phyloP scores from a whole-genome alignment of 2,329 filamentous ascomycete species.

The Talaromyces funiculosus region DNA sequence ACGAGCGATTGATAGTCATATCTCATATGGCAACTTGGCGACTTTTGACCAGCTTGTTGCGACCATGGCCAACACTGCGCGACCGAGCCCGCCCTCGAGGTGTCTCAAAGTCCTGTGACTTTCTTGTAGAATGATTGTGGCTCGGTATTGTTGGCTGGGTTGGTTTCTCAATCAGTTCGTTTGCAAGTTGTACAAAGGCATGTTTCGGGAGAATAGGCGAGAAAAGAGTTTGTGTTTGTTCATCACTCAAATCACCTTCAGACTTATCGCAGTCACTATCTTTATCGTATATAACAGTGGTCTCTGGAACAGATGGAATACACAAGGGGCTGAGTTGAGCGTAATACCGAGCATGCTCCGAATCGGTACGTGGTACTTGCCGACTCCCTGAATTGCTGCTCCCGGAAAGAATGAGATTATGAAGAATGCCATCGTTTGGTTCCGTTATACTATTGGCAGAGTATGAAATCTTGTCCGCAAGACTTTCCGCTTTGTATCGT shows the following conservation, averaged over 20 bases:
- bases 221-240: neutral
- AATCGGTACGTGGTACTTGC: neutral
- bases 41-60: slow-evolving; percentile 4
- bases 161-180: neutral
- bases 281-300: neutral
- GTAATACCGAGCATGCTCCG: slow-evolving; percentile 10
- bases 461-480: neutral
- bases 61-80: slow-evolving; percentile 4
- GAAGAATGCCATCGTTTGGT: neutral
- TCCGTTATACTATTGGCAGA: neutral
- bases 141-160: neutral
- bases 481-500: neutral
- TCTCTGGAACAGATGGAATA: slow-evolving; percentile 5
- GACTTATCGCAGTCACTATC: slow-evolving; percentile 7
- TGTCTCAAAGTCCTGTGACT: neutral
- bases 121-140: neutral
- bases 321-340: slow-evolving; percentile 6
- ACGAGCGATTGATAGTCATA: neutral
- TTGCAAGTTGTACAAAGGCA: neutral
- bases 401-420: neutral
- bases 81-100: slow-evolving; percentile 9
- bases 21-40: neutral
- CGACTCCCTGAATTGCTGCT: neutral
- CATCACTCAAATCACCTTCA: neutral
- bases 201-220: neutral